These are phyloP conservation scores for Ceriops decandra DNA, from an alignment of 345 rosid genomes.

Conservation along the genomic window DNA sequence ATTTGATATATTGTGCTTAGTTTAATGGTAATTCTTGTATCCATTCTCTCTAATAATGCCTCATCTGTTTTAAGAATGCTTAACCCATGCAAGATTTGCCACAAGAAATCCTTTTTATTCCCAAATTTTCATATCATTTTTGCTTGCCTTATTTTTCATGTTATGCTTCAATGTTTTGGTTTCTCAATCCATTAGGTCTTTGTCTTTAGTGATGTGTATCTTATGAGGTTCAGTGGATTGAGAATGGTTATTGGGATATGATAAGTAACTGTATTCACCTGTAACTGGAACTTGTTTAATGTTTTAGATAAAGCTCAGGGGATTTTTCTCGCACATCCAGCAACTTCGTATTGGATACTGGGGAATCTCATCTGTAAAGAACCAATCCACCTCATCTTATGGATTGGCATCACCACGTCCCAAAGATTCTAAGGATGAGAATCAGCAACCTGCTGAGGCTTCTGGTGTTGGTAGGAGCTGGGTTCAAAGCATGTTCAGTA, in stretches of 20 bases:
- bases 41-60: not conserved
- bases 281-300: not conserved
- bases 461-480: slow-evolving; percentile 94
- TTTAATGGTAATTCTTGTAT: not conserved
- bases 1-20: not conserved
- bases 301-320: slow-evolving; percentile 86
- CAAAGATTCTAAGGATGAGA: slow-evolving; percentile 66
- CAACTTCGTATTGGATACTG: slow-evolving; percentile 89
- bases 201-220: not conserved
- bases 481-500: slow-evolving; percentile 99
- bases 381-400: slow-evolving; percentile 49
- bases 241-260: not conserved
- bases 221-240: not conserved
- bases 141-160: not conserved
- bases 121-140: not conserved
- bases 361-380: slow-evolving; percentile 77
- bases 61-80: not conserved
- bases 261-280: not conserved
- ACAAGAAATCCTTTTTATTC: not conserved
- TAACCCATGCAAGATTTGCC: not conserved
- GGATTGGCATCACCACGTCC: slow-evolving; percentile 87
- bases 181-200: not conserved
- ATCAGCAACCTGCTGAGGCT: slow-evolving; percentile 87
- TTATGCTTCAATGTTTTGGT: not conserved
- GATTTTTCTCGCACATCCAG: slow-evolving; percentile 87